These are phyloP conservation scores for Favolaschia claudopus DNA, from an alignment of 768 basidiomycete species.

Conservation along the genomic window DNA sequence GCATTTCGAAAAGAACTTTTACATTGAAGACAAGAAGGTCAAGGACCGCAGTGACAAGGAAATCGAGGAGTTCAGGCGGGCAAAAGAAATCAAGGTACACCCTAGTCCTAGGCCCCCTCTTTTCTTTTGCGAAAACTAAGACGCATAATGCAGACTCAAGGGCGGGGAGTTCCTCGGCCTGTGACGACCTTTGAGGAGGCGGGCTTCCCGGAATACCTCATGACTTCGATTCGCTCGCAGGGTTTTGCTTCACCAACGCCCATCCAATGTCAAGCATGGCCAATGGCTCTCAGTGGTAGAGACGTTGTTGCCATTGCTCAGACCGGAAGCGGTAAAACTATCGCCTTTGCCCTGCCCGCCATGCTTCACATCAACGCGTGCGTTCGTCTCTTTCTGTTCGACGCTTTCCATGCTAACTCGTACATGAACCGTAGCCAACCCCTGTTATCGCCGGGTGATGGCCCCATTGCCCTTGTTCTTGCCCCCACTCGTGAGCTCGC, in stretches of 20 bases:
- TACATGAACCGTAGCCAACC: slow-evolving; percentile 71
- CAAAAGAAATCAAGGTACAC: slow-evolving; percentile 87
- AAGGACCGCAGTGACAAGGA: slow-evolving; percentile 80
- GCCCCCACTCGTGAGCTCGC: slow-evolving; percentile 98
- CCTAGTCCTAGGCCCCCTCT: background rate
- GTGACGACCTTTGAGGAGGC: slow-evolving; percentile 92
- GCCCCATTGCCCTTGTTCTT: slow-evolving; percentile 95
- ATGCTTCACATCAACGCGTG: slow-evolving; percentile 99
- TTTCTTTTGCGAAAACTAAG: background rate
- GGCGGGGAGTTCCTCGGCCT: slow-evolving; percentile 86
- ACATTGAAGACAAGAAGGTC: slow-evolving; percentile 89
- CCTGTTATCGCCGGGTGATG: slow-evolving; percentile 90
- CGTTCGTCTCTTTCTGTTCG: slow-evolving; percentile 58
- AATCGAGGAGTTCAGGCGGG: slow-evolving; percentile 83
- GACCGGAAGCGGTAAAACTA: slow-evolving; percentile 98
- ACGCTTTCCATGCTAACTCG: background rate
- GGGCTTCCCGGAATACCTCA: slow-evolving; percentile 96
- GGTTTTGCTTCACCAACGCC: slow-evolving; percentile 92
- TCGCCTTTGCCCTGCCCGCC: slow-evolving; percentile 96
- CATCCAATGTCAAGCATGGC: slow-evolving; percentile 99
- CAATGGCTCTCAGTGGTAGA: slow-evolving; percentile 94
- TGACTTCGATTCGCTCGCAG: slow-evolving; percentile 92
- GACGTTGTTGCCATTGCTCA: slow-evolving; percentile 98
- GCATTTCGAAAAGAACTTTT: slow-evolving; percentile 98
- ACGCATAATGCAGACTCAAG: slow-evolving; percentile 74